A percentile compares a stretch with the other conserved stretches of the same genome.
These are phyloP conservation scores for Picochlorum sp. DNA, from an alignment of 139 green algal species.

Conservation along the genomic window DNA sequence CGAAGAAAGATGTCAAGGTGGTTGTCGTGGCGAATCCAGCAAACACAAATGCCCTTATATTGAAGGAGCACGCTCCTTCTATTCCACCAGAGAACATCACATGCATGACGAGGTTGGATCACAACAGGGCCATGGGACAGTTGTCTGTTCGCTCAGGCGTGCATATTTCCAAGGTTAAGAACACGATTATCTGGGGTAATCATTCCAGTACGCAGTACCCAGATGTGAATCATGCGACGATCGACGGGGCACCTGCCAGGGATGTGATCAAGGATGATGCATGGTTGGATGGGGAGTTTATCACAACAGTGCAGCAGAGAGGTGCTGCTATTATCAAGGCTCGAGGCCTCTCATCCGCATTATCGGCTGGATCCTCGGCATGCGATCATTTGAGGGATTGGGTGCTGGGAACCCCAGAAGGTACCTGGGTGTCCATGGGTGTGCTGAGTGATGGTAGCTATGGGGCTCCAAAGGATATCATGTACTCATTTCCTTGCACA, in stretches of 20 bases:
- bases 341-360: slow-evolving; percentile 68
- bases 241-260: slow-evolving; percentile 63
- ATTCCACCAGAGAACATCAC: slow-evolving; percentile 89
- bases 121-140: slow-evolving; percentile 90
- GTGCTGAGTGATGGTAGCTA: slow-evolving; percentile 81
- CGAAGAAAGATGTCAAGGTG: slow-evolving; percentile 49
- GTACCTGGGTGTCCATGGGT: slow-evolving; percentile 78
- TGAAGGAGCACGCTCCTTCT: slow-evolving; percentile 69
- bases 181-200: slow-evolving; percentile 97
- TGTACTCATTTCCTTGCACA: slow-evolving; percentile 85
- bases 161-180: slow-evolving; percentile 70
- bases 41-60: slow-evolving; percentile 90
- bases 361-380: slow-evolving; percentile 78
- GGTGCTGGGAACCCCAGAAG: slow-evolving; percentile 68
- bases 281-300: slow-evolving; percentile 81
- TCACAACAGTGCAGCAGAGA: slow-evolving; percentile 82
- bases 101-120: slow-evolving; percentile 85
- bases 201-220: slow-evolving; percentile 90
- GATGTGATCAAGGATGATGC: slow-evolving; percentile 51
- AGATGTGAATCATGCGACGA: slow-evolving; percentile 86
- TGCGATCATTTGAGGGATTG: slow-evolving; percentile 91
- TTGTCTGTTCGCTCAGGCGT: slow-evolving; percentile 55
- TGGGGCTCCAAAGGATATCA: slow-evolving; percentile 56
- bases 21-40: slow-evolving; percentile 94
- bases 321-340: slow-evolving; percentile 91